Evolutionary conservation across 2,329 filamentous ascomycete genomes (phyloP).

Genomic region (Rhytidhysteron rufulum): DNA sequence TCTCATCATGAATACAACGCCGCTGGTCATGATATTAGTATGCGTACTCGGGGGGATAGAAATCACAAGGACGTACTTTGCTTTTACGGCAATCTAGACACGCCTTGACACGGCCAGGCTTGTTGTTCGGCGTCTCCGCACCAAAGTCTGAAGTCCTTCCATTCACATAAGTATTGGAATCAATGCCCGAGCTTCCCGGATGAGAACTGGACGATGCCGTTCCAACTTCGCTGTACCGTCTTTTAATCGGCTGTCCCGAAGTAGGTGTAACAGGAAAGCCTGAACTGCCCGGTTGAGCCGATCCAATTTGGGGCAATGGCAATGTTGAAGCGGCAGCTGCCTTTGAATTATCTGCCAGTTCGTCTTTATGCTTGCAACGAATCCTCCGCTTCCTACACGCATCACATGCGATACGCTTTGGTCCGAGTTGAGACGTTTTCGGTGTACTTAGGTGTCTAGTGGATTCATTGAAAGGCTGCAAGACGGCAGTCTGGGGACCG

Average conservation of each 20-base stretch:
- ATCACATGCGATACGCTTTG: conserved; percentile 60
- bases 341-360: conserved; percentile 29
- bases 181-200: too few species aligned
- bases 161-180: too few species aligned
- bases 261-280: conserved; percentile 20
- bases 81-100: conserved; percentile 65
- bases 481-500: conserved; percentile 26
- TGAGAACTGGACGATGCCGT: conserved; percentile 8
- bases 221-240: conserved; percentile 28
- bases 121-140: conserved; percentile 41
- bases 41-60: too few species aligned
- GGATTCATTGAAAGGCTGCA: conserved; percentile 34
- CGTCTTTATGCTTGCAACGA: conserved; percentile 61
- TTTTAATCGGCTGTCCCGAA: conserved; percentile 29
- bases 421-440: conserved; percentile 57
- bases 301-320: not conserved
- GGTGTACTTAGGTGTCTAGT: conserved; percentile 44
- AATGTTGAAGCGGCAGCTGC: not conserved
- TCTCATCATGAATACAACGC: conserved; percentile 64
- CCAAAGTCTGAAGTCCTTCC: conserved; percentile 32
- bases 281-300: conserved; percentile 13
- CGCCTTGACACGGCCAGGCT: conserved; percentile 60
- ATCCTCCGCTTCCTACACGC: conserved; percentile 60
- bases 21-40: conserved; percentile 44
- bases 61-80: conserved; percentile 53